Evolutionary conservation across 2,329 filamentous ascomycete species (phyloP), one percentile per base, ranked within the genome.

Genomic region (Paradendryphiella salina): DNA sequence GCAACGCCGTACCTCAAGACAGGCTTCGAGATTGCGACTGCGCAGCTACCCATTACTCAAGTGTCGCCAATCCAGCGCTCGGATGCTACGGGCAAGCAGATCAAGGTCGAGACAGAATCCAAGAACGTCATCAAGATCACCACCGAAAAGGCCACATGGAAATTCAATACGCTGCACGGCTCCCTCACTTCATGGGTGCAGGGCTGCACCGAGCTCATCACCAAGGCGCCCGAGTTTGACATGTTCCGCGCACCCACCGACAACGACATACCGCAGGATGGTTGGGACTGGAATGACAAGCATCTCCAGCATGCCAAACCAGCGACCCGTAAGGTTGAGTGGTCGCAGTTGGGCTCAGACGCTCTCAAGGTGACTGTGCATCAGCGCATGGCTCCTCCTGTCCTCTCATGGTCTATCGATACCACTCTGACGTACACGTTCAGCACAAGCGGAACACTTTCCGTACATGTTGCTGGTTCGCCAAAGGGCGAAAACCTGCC

Each of bases 241-340:
- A 82, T 88, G 70, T 87, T 84, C 79, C 82, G 85, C 4, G 82
- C 85, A 0, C 79, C 80, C 11, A 88, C 85, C 0, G 83, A 88
- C 67, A 88, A 88, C 60, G 85, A 88, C 61, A 73, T 75, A 0
- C 77, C 80, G 0, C 63, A 71, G 13, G 80, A 82, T 9, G 76
- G 80, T 3, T 78, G 77, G 4, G 82, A 86, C 57, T 88, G 85
- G 85, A 72, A 77, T 36, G 66, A 71, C 43, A 64, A 62, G 20
- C 55, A 59, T 6, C 56, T 72, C 1, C 63, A 65, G 15, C 65
- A 66, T 9, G 66, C 68, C 3, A 60, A 63, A n/a, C 40, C 56
- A 3, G 64, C 56, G 7, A 67, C 65, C 0, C 58, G 56, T 8
- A 69, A 66, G 23, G 67, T 70, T 4, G 49, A 60, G 13, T 71